Evolutionary conservation across 352 stramenopile species (phyloP), one percentile per base, ranked within the genome.

Genomic region (Pythium sp.): DNA sequence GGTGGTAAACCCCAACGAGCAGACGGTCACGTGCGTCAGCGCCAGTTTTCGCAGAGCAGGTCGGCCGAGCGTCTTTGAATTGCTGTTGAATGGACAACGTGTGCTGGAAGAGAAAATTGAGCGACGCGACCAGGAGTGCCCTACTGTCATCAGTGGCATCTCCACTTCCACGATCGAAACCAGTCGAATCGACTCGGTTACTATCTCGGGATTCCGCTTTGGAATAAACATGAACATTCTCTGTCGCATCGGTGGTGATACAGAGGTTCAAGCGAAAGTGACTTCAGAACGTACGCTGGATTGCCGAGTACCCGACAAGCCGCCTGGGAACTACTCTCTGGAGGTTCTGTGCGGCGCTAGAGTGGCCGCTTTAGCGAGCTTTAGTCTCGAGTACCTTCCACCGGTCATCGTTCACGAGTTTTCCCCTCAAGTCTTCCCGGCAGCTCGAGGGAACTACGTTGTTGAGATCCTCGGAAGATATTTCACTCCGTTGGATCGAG

Each of bases 291-390:
- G 7, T 1, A 51, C 36, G 9, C 62, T 75, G 26, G 58, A 76
- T 6, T 85, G 78, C 57, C 4, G 30, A 15, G 41, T 85, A 30
- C 75, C 75, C 28, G 0, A 36, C 4, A 70, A 76, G 57, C 64
- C 59, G 32, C 75, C 78, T 62, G 78, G 78, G 55, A 69, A 73
- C 18, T 85, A 85, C 55, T 77, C 58, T 12, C 54, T 85, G 28
- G n/a, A 41, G 26, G 57, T 85, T 15, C 32, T 71, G 0, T 85
- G 78, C 36, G 62, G n/a, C 4, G 8, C 30, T 36, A 49, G 15
- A 47, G 32, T 1, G 18, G 1, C 70, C 18, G n/a, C 70, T 0
- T 1, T 80, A 2, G 68, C 51, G 1, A 69, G 41, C 28, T 73
- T 80, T 28, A 38, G 67, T 43, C 28, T 85, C 28, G 67, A 80